Conservation (phyloP, 2,329 filamentous ascomycete species). For the Paraphaeosphaeria sporulosa region DNA sequence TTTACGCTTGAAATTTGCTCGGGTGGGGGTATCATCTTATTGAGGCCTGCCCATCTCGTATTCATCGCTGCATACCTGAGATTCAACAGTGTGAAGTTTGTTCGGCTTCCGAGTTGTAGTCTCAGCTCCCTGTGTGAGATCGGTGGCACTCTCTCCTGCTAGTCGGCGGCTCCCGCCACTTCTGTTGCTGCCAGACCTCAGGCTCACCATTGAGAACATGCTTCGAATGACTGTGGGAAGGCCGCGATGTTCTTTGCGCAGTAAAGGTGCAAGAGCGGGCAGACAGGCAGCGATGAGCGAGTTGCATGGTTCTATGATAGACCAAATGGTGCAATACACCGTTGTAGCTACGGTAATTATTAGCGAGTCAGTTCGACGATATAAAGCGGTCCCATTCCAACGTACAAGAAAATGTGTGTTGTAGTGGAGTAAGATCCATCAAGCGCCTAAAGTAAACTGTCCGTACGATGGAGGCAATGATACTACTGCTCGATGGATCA, state of each 20-base stretch:
- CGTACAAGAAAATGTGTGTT: neutral
- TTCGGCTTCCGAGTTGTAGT: neutral
- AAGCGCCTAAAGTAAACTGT: slow-evolving; percentile 1
- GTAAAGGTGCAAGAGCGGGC: neutral
- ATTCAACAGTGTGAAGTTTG: neutral
- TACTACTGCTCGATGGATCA: neutral
- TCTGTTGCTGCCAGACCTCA: slow-evolving; percentile 2
- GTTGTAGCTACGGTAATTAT: neutral
- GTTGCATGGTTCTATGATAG: neutral
- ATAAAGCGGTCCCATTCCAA: too few species aligned
- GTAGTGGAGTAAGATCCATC: neutral
- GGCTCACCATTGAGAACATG: neutral
- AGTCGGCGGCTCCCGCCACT: neutral
- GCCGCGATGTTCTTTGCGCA: neutral
- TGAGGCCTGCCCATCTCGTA: neutral
- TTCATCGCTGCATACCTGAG: neutral
- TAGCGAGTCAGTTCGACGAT: neutral
- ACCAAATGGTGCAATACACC: neutral
- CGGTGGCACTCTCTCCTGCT: neutral
- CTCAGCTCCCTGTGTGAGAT: neutral
- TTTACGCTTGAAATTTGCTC: too few species aligned
- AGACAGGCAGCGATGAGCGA: neutral
- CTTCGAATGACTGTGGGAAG: neutral
- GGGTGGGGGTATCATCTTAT: neutral
- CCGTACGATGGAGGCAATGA: neutral